Conservation (phyloP, 306 rosid genomes). For the Quercus engelmannii region DNA sequence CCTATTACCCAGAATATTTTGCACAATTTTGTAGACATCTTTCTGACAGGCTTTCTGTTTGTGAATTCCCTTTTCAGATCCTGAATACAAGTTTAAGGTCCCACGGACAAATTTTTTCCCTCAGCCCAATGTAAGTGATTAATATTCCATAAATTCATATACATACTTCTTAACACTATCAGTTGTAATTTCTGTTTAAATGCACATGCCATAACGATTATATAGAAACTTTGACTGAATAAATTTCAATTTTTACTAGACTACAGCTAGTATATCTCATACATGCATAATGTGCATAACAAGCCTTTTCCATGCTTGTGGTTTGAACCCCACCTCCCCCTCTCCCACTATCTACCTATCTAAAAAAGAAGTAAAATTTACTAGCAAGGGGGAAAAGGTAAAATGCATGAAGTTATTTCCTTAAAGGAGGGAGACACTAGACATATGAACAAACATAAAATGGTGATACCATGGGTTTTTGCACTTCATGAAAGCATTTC, state of each 20-base stretch:
- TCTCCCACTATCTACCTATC: background rate
- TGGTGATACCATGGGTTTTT: background rate
- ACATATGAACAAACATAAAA: background rate
- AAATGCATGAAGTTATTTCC: background rate
- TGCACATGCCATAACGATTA: background rate
- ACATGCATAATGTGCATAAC: too few relatives aligned
- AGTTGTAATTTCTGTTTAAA: background rate
- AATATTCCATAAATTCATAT: constrained; percentile 1
- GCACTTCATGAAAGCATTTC: background rate
- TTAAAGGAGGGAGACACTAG: background rate
- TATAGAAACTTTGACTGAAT: background rate
- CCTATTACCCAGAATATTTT: background rate
- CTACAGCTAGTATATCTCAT: too few relatives aligned
- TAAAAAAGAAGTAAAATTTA: background rate
- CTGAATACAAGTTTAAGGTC: constrained; percentile 66
- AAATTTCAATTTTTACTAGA: background rate
- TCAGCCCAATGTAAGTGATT: constrained; percentile 78
- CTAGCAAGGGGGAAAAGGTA: background rate
- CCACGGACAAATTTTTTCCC: constrained; percentile 83
- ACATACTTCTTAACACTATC: background rate
- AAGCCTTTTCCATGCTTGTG: too few relatives aligned
- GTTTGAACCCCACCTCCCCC: too few relatives aligned
- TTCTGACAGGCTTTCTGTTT: constrained; percentile 17
- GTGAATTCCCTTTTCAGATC: constrained; percentile 51
- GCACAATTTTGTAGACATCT: background rate